Base-by-base conservation (phyloP, 306 rosid species). In the Rubus parviflorus region DNA sequence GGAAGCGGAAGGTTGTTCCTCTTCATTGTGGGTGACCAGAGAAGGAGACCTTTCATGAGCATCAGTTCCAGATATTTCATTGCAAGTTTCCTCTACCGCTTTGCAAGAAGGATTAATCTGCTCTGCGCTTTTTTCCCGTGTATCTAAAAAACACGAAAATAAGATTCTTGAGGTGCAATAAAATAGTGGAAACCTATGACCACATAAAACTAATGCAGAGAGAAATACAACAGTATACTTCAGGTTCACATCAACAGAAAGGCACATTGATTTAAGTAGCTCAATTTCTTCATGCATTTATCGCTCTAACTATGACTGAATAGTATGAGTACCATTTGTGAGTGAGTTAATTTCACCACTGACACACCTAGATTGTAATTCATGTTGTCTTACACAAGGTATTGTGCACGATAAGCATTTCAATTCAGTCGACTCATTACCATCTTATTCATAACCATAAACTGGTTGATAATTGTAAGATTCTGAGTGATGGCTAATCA, bases 81-180 rank as follows among this genome's bases (percentile, higher is more conserved):
- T 48, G 22, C 76, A 79, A 63, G 83, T 70, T 58, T 83, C 83
- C 73, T 51, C 75, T 61, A 82, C 79, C 43, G 78, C 75, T 22
- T 47, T 74, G 75, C 80, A 41, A 35, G 84, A 61, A 70, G 76
- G 68, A 68, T 67, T 80, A 87, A 77, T 75, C 78, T 46, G 83
- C 63, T 81, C 81, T 16, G 43, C 19, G 41, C 71, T 63, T 43
- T 75, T 85, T 69, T 75, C 78, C 57, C 19, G 42, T 30, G 52
- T 46, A 75, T 81, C 89, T 83, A 79, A 70, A 78, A 76, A 79
- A 61, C 48, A 8, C 72, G 69, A 81, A 71, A 58, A 71, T 17
- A 42, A 67, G 49, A 17, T 48, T 8, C 49, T 43, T 30, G 72
- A 69, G 61, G 30, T 20, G 37, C 63, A 63, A 54, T 43, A 77